phyloP scores from a whole-genome alignment of 192 early-diverging fungal genomes.

The Entomortierella lignicola region DNA sequence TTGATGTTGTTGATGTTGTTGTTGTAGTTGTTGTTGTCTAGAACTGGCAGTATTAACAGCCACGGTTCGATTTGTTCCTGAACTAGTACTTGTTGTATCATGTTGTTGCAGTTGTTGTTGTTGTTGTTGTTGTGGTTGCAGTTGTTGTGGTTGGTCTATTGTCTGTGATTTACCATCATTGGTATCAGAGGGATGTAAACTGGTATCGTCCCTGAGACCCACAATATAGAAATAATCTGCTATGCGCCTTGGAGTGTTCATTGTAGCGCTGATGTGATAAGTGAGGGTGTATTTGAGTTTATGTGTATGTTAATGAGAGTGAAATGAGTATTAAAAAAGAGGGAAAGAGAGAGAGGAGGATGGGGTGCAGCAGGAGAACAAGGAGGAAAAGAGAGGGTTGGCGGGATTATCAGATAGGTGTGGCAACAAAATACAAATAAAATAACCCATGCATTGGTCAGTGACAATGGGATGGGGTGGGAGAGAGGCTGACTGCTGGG shows the following conservation, averaged over 20 bases:
- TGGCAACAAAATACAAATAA: no score
- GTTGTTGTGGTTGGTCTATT: slow-evolving; percentile 1
- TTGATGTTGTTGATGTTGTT: slow-evolving; percentile 7
- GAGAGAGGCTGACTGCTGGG: no score
- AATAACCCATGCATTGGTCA: no score
- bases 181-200: slow-evolving; percentile 5
- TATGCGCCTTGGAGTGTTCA: slow-evolving; percentile 36
- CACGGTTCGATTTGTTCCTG: background rate
- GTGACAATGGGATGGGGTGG: no score
- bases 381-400: background rate
- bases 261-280: background rate
- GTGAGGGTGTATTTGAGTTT: background rate
- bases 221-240: slow-evolving; percentile 54
- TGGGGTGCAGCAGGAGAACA: background rate
- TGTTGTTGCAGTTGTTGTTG: no score
- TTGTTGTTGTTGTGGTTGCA: background rate
- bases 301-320: no score
- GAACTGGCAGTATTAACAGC: background rate
- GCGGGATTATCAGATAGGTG: no score
- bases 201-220: slow-evolving; percentile 37
- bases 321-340: background rate
- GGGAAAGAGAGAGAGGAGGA: slow-evolving; percentile 1
- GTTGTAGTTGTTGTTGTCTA: slow-evolving; percentile 15
- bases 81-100: no score
- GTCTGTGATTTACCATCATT: background rate